Percentiles rank a stretch among this genome's conserved stretches.
Conservation (phyloP, 306 rosid species). For the Dalbergia oliveri region DNA sequence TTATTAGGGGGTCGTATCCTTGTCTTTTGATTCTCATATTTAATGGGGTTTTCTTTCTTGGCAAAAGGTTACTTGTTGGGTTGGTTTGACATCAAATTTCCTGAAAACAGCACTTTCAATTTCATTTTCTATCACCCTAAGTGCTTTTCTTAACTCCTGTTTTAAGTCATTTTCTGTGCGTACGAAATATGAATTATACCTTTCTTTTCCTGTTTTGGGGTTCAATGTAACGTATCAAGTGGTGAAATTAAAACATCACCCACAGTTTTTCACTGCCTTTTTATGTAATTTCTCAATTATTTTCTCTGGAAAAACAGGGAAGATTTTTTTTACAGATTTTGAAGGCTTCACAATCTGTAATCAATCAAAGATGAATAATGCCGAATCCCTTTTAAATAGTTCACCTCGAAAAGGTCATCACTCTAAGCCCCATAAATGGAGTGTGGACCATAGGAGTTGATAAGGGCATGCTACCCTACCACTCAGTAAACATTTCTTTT, state of each 20-base stretch:
- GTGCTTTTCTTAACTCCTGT: constrained; percentile 39
- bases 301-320: neutral
- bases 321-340: constrained; percentile 2
- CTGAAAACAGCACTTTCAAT: constrained; percentile 49
- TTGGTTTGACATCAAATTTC: constrained; percentile 58
- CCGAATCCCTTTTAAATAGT: constrained; percentile 34
- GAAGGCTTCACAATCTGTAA: constrained; percentile 5
- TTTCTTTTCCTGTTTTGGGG: constrained; percentile 36
- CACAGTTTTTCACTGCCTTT: constrained; percentile 4
- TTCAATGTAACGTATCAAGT: constrained; percentile 46
- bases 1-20: constrained; percentile 66
- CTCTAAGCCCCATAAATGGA: constrained; percentile 14
- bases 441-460: constrained; percentile 62
- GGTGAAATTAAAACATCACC: constrained; percentile 42
- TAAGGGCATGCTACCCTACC: constrained; percentile 96
- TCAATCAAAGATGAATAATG: constrained; percentile 38
- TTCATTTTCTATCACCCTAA: constrained; percentile 33
- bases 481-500: constrained; percentile 64
- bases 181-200: constrained; percentile 1
- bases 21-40: constrained; percentile 58
- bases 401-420: neutral
- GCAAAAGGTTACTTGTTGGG: constrained; percentile 53
- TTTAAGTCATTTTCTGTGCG: constrained; percentile 61
- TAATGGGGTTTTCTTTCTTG: constrained; percentile 58
- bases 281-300: neutral